Evolutionary conservation across 176 grass and related monocot species (phyloP).

Genomic region (Cenchrus fungigraminus): DNA sequence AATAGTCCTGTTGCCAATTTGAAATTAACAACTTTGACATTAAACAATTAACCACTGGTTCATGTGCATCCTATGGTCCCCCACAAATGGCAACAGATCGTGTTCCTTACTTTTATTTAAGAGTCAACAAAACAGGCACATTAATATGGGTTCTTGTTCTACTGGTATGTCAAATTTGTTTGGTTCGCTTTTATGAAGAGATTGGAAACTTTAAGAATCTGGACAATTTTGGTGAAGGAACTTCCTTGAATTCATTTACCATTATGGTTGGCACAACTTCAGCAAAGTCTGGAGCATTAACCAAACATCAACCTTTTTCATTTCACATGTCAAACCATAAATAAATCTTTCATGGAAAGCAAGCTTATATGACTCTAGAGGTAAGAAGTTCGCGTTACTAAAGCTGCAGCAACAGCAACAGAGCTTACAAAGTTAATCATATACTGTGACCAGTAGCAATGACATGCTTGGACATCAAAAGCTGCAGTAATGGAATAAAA

Average conservation of each 20-base stretch:
- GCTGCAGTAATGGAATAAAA: slow-evolving; percentile 38
- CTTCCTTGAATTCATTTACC: slow-evolving; percentile 27
- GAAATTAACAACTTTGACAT: slow-evolving; percentile 7
- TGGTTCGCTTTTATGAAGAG: background rate
- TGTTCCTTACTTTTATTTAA: slow-evolving; percentile 19
- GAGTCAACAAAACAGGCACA: slow-evolving; percentile 23
- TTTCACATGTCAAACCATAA: slow-evolving; percentile 24
- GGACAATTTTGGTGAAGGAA: slow-evolving; percentile 1
- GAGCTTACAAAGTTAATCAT: slow-evolving; percentile 30
- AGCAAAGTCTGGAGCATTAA: background rate
- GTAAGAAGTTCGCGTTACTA: slow-evolving; percentile 4
- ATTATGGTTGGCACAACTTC: slow-evolving; percentile 16
- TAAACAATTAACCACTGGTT: slow-evolving; percentile 11
- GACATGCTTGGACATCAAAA: slow-evolving; percentile 45
- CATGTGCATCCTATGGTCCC: slow-evolving; percentile 33
- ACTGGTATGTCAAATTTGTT: background rate
- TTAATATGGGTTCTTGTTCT: background rate
- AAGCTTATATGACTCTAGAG: background rate
- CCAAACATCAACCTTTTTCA: background rate
- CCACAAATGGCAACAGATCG: slow-evolving; percentile 4
- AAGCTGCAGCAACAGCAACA: slow-evolving; percentile 6
- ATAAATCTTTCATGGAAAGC: slow-evolving; percentile 14
- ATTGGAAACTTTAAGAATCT: background rate
- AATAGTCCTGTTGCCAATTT: slow-evolving; percentile 25
- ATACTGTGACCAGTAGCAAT: slow-evolving; percentile 25